Conservation (phyloP, 352 stramenopile genomes). For the Phytophthora sp. region DNA sequence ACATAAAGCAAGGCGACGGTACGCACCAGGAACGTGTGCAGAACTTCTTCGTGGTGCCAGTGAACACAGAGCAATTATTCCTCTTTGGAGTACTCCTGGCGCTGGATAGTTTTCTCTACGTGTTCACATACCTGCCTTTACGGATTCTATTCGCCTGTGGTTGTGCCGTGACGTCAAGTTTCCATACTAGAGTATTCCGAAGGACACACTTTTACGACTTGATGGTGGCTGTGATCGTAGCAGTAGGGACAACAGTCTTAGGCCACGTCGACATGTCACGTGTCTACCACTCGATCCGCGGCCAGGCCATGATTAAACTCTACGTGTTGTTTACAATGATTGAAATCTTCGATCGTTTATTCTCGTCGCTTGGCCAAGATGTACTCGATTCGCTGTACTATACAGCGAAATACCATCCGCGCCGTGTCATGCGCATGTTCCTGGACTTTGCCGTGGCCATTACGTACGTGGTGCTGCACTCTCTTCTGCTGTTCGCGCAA, state of each 20-base stretch:
- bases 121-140: slow-evolving; percentile 96
- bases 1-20: slow-evolving; percentile 77
- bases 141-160: slow-evolving; percentile 84
- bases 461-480: slow-evolving; percentile 91
- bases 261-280: slow-evolving; percentile 94
- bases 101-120: slow-evolving; percentile 97
- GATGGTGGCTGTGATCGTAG: slow-evolving; percentile 88
- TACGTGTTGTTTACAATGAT: slow-evolving; percentile 99
- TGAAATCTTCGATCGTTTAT: slow-evolving; percentile 98
- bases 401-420: slow-evolving; percentile 81
- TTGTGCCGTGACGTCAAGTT: slow-evolving; percentile 78
- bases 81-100: slow-evolving; percentile 95
- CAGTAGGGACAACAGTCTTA: slow-evolving; percentile 76
- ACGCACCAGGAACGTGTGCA: slow-evolving; percentile 83
- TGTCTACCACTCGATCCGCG: slow-evolving; percentile 98
- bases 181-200: slow-evolving; percentile 79
- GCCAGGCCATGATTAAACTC: slow-evolving; percentile 98
- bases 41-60: slow-evolving; percentile 80
- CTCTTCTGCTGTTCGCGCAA: slow-evolving; percentile 95
- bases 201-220: slow-evolving; percentile 92
- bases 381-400: slow-evolving; percentile 96
- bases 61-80: slow-evolving; percentile 88
- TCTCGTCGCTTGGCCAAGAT: slow-evolving; percentile 97
- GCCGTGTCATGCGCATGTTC: slow-evolving; percentile 70
- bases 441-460: slow-evolving; percentile 80